A percentile compares a stretch with the other conserved stretches of the same genome.
Evolutionary conservation across 768 basidiomycete genomes (phyloP).

Genomic region (Tephrocybe sp.): DNA sequence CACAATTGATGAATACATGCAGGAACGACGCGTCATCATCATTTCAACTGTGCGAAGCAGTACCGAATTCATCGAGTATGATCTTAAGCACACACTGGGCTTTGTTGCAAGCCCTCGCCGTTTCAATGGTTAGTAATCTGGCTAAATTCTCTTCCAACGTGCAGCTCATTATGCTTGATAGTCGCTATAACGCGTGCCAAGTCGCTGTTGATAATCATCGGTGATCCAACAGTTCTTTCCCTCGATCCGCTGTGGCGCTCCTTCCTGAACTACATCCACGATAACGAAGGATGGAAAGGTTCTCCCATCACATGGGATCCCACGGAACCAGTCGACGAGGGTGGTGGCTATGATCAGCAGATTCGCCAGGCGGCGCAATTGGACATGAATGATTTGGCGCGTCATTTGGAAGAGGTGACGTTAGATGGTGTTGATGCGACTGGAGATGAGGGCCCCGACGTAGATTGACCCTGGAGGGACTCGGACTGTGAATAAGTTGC

Average conservation of each 20-base stretch:
- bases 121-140: constrained; percentile 52
- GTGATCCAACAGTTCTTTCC: constrained; percentile 56
- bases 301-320: constrained; percentile 35
- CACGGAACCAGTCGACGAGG: constrained; percentile 17
- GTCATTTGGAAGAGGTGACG: constrained; percentile 27
- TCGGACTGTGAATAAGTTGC: constrained; percentile 14
- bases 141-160: no score
- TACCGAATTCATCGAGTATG: constrained; percentile 45
- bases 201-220: constrained; percentile 61
- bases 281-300: constrained; percentile 54
- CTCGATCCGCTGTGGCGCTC: constrained; percentile 60
- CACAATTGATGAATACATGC: constrained; percentile 19
- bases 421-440: constrained; percentile 16
- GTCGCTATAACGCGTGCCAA: constrained; percentile 70
- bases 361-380: constrained; percentile 22
- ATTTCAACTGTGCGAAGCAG: constrained; percentile 61
- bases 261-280: constrained; percentile 58
- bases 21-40: constrained; percentile 60
- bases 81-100: constrained; percentile 55
- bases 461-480: constrained; percentile 23
- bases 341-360: constrained; percentile 21
- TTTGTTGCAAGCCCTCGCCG: constrained; percentile 57
- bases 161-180: constrained; percentile 21
- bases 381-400: constrained; percentile 35
- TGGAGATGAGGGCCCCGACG: constrained; percentile 12